A percentile compares a stretch with the other conserved stretches of the same genome.
Evolutionary conservation across 345 rosid species (phyloP).

Genomic region (Populus euphratica): DNA sequence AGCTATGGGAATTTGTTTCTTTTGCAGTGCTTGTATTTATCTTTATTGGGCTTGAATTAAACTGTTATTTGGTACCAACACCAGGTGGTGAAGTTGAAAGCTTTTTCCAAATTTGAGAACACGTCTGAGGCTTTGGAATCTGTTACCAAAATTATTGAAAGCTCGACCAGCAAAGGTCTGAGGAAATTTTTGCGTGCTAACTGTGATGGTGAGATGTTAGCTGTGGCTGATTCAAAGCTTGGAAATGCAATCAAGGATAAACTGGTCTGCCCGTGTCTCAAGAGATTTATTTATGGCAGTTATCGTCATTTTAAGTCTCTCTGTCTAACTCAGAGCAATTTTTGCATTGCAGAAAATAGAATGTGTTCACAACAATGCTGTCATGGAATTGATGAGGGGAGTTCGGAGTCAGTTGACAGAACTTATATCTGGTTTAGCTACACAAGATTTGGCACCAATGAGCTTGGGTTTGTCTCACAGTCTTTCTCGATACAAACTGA

Average conservation of each 20-base stretch:
- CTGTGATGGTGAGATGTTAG: conserved; percentile 66
- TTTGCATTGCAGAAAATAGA: conserved; percentile 65
- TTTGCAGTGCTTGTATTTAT: not conserved
- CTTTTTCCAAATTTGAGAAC: conserved; percentile 85
- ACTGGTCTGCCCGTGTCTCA: conserved; percentile 42
- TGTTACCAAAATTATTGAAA: conserved; percentile 62
- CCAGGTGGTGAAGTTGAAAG: conserved; percentile 76
- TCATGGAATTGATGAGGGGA: conserved; percentile 91
- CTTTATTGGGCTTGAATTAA: not conserved
- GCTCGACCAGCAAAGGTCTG: conserved; percentile 69
- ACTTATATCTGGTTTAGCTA: conserved; percentile 73
- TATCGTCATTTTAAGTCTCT: not conserved
- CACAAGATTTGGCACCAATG: conserved; percentile 86
- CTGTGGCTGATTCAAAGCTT: conserved; percentile 87
- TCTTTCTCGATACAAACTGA: conserved; percentile 81
- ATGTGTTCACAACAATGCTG: conserved; percentile 81
- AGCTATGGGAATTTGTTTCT: not conserved
- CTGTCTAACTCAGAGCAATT: conserved; percentile 5
- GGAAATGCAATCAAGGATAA: conserved; percentile 90
- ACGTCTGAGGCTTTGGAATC: conserved; percentile 85
- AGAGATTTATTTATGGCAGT: not conserved
- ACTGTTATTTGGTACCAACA: not conserved
- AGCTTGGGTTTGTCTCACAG: conserved; percentile 95
- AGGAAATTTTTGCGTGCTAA: conserved; percentile 71
- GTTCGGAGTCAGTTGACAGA: conserved; percentile 82